These are phyloP conservation scores for Talaromyces borbonicus DNA, from an alignment of 495 filamentous ascomycete genomes.

Conservation along the genomic window DNA sequence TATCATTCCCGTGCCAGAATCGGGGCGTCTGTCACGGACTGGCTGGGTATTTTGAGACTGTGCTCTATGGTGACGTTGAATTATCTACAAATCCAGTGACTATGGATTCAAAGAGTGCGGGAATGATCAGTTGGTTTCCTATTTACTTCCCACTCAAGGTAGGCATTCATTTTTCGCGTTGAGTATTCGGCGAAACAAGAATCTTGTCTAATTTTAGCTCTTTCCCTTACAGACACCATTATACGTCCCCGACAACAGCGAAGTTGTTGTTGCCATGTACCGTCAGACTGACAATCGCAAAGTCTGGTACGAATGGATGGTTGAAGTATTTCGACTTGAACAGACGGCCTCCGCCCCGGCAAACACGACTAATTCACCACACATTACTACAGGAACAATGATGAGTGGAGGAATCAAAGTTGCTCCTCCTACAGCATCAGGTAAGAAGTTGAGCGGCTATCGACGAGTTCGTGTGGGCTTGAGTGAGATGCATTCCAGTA, in stretches of 20 bases:
- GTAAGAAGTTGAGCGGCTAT: constrained; percentile 31
- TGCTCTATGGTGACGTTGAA: constrained; percentile 76
- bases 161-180: constrained; percentile 7
- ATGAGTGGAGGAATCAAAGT: constrained; percentile 19
- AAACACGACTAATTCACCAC: constrained; percentile 10
- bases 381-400: constrained; percentile 18
- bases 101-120: constrained; percentile 83
- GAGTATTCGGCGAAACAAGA: not conserved
- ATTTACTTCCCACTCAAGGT: constrained; percentile 97
- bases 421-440: constrained; percentile 23
- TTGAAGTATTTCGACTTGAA: constrained; percentile 65
- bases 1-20: constrained; percentile 60
- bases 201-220: constrained; percentile 9
- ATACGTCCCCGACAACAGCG: constrained; percentile 73
- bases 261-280: constrained; percentile 87
- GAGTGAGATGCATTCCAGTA: constrained; percentile 81
- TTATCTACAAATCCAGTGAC: constrained; percentile 87
- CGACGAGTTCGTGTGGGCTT: constrained; percentile 64
- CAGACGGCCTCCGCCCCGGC: constrained; percentile 11
- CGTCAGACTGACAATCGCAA: constrained; percentile 87
- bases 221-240: constrained; percentile 56
- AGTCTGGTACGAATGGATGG: constrained; percentile 98
- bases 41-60: constrained; percentile 91
- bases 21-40: constrained; percentile 84
- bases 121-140: constrained; percentile 99